Conservation (phyloP, 1,284 basidiomycete species). For the Rhodotorula glutinis region DNA sequence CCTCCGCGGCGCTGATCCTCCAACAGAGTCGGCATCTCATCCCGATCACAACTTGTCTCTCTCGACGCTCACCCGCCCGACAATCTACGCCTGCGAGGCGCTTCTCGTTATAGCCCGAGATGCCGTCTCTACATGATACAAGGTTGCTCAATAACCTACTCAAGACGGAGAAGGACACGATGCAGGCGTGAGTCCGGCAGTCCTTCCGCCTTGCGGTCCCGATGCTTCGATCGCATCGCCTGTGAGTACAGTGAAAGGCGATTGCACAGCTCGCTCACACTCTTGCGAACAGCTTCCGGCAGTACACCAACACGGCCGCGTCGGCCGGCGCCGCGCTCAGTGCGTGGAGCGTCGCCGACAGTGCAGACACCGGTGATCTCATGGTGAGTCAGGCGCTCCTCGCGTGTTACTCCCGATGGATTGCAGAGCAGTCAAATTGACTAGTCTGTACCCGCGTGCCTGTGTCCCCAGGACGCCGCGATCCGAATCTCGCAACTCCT, state of each 20-base stretch:
- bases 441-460: too few relatives aligned
- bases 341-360: slow-evolving; percentile 51
- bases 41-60: too few relatives aligned
- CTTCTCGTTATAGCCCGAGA: background rate
- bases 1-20: too few relatives aligned
- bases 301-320: slow-evolving; percentile 39
- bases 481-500: slow-evolving; percentile 47
- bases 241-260: too few relatives aligned
- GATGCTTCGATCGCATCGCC: too few relatives aligned
- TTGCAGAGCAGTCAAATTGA: too few relatives aligned
- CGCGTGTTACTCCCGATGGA: too few relatives aligned
- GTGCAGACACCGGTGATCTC: slow-evolving; percentile 44
- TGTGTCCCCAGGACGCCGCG: slow-evolving; percentile 42
- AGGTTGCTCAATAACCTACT: slow-evolving; percentile 49
- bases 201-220: slow-evolving; percentile 26
- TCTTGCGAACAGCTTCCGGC: slow-evolving; percentile 37
- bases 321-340: slow-evolving; percentile 48
- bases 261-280: background rate
- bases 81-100: too few relatives aligned
- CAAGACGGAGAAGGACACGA: slow-evolving; percentile 48
- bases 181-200: slow-evolving; percentile 31
- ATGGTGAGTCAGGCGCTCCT: slow-evolving; percentile 27
- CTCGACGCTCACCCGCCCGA: too few relatives aligned
- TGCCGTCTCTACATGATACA: slow-evolving; percentile 44
- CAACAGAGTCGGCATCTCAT: too few relatives aligned